Evolutionary conservation across 495 filamentous ascomycete genomes (phyloP).

Genomic region (Talaromyces proteolyticus): DNA sequence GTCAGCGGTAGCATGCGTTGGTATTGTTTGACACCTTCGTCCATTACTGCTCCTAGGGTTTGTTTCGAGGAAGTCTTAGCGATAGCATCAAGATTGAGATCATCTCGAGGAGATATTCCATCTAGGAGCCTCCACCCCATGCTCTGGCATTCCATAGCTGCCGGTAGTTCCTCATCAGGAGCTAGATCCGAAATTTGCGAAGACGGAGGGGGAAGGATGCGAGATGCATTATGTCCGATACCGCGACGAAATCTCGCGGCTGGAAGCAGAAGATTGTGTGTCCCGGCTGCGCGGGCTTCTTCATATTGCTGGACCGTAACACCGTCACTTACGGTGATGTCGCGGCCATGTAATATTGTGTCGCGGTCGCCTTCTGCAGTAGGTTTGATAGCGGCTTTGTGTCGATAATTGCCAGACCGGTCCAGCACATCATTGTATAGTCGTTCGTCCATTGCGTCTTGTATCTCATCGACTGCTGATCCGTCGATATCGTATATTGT

Average conservation of each 20-base stretch:
- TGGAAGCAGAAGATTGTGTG: conserved; percentile 33
- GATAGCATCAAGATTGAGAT: conserved; percentile 67
- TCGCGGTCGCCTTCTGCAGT: conserved; percentile 81
- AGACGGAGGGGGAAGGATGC: conserved; percentile 28
- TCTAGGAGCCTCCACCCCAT: conserved; percentile 79
- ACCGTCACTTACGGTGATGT: conserved; percentile 64
- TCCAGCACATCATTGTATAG: conserved; percentile 94
- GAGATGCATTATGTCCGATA: conserved; percentile 38
- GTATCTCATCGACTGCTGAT: conserved; percentile 66
- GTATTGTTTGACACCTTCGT: conserved; percentile 84
- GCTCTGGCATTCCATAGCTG: conserved; percentile 60
- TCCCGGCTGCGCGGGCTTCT: conserved; percentile 39
- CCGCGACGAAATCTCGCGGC: conserved; percentile 37
- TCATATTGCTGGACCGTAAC: conserved; percentile 69
- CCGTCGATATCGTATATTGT: conserved; percentile 90
- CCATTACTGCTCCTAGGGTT: conserved; percentile 82
- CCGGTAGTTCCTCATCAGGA: conserved; percentile 56
- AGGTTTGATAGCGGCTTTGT: conserved; percentile 57
- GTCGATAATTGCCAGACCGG: conserved; percentile 81
- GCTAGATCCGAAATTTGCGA: conserved; percentile 52
- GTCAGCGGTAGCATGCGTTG: conserved; percentile 75
- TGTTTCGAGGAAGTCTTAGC: conserved; percentile 55
- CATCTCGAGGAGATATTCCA: conserved; percentile 54
- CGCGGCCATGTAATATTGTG: conserved; percentile 75
- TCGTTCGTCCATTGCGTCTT: conserved; percentile 77